Evolutionary conservation across 108 stramenopile genomes (phyloP), one percentile per base, ranked within the genome.

Genomic region (Stephanodiscus minutulus): DNA sequence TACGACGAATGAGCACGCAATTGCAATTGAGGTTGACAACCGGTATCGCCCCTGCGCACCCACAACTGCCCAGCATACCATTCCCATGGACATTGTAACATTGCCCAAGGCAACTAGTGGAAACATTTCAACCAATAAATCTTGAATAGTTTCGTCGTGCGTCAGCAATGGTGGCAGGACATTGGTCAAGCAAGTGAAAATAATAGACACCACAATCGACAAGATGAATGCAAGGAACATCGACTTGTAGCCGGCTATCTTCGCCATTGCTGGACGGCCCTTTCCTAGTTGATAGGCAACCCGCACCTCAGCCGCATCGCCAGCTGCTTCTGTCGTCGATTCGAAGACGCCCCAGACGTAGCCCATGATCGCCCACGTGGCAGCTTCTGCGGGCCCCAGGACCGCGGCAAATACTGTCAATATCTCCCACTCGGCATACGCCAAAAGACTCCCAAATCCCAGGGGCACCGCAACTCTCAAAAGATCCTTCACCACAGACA

Each of bases 301-400:
- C 24, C 89, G 81, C 43, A 85, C 84, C 25, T 84, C 86, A 7
- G 84, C 86, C 1, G 91, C 88, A 70, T 92, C 88, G 11, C 85
- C 87, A 39, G 90, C 67, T 1, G 88, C 88, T 64, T 89, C 91
- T 8, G 88, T 88, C 11, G 84, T 64, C 25, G 88, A 79, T 55
- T 89, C 88, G 31, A 87, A 85, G 7, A 89, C 63, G 28, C 86
- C 87, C 91, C 91, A 92, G 5, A 90, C 46, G 18, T 64, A 81
- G 13, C 88, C 88, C 52, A 92, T 74, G 57, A 90, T 44, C 7
- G 86, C 87, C 87, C 88, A 92, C 29, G 87, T 61, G 11, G 85
- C 88, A 52, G 85, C 87, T 79, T 92, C 91, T n/a, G 88, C 91
- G 25, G 83, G 83, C 22, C 91, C 91, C 6, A 92, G 64, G 4